phyloP scores from a whole-genome alignment of 306 rosid species.

The Rosa lucieae region DNA sequence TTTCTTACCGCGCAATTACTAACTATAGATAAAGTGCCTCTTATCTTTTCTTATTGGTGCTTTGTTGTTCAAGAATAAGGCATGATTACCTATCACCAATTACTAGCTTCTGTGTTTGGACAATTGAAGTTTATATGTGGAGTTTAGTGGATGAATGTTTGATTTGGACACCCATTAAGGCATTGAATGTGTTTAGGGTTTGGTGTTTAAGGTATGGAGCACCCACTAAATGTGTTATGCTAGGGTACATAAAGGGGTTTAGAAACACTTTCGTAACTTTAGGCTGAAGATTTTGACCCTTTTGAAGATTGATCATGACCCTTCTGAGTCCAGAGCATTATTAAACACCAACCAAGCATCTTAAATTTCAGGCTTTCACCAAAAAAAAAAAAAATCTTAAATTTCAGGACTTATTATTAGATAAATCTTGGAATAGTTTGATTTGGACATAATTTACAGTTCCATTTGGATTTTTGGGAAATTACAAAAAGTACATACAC shows the following conservation, averaged over 20 bases:
- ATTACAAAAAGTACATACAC: background rate
- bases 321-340: background rate
- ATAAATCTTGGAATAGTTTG: constrained; percentile 20
- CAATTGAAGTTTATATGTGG: background rate
- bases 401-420: constrained; percentile 3
- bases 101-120: too few species aligned
- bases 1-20: background rate
- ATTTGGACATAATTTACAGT: background rate
- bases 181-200: background rate
- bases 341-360: constrained; percentile 12
- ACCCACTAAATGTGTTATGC: background rate
- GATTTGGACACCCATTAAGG: background rate
- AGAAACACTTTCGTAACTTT: too few species aligned
- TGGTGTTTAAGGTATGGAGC: background rate
- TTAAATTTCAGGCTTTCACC: constrained; percentile 1
- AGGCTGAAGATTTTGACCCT: too few species aligned
- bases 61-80: background rate
- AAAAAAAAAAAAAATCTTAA: background rate
- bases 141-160: background rate
- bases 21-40: background rate
- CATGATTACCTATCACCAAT: background rate
- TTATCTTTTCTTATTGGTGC: background rate
- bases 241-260: background rate
- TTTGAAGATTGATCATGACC: background rate
- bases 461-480: constrained; percentile 19